A percentile compares a stretch with the other conserved stretches of the same genome.
Conservation (phyloP, 2,329 filamentous ascomycete species). For the Sporothrix curviconia region DNA sequence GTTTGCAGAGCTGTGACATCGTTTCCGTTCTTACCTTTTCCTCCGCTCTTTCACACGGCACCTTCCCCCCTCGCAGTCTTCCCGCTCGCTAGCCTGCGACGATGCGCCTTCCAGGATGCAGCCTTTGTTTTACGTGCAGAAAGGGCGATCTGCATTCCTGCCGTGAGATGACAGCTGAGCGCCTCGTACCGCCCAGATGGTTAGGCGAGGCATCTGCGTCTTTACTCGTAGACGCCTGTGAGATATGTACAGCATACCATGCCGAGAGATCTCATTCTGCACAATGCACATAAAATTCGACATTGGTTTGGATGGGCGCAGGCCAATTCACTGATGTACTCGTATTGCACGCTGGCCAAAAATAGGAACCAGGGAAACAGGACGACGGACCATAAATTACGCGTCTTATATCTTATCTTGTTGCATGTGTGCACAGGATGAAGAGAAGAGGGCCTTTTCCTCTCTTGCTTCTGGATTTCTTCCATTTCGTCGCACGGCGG, state of each 20-base stretch:
- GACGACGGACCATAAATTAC: not conserved
- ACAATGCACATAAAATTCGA: too few relatives aligned
- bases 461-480: not conserved
- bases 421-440: too few relatives aligned
- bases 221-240: too few relatives aligned
- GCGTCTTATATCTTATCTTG: too few relatives aligned
- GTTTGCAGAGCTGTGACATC: too few relatives aligned
- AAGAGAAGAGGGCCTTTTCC: too few relatives aligned
- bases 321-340: not conserved
- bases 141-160: slow-evolving; percentile 9
- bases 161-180: not conserved
- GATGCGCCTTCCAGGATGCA: not conserved
- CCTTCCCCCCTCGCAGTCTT: not conserved
- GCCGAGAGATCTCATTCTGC: too few relatives aligned
- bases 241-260: too few relatives aligned
- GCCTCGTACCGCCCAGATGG: too few relatives aligned
- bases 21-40: not conserved
- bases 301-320: not conserved
- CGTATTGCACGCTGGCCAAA: too few relatives aligned
- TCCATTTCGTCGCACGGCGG: slow-evolving; percentile 1
- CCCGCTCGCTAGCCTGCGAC: not conserved
- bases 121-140: not conserved
- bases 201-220: too few relatives aligned
- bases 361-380: not conserved
- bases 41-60: not conserved